Evolutionary conservation across 371 early-diverging fungal genomes (phyloP).

Genomic region (Nosema bombycis): DNA sequence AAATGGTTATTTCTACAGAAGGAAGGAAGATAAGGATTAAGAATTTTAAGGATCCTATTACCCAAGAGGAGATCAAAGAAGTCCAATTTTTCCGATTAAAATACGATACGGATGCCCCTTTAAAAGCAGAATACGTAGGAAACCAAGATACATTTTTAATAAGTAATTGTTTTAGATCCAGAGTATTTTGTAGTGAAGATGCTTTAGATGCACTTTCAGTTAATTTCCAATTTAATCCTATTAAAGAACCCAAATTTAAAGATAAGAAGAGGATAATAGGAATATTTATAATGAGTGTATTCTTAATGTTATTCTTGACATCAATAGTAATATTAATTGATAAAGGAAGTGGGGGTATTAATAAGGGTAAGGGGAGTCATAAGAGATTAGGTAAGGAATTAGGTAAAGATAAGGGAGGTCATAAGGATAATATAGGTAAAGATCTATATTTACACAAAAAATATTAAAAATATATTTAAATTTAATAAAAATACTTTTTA

Average conservation of each 20-base stretch:
- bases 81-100: constrained; percentile 64
- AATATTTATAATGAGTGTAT: constrained; percentile 39
- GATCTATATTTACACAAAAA: background rate
- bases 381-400: too few species aligned
- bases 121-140: constrained; percentile 63
- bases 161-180: constrained; percentile 63
- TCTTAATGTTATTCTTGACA: constrained; percentile 33
- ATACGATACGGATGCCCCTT: constrained; percentile 60
- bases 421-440: background rate
- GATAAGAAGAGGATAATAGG: constrained; percentile 42
- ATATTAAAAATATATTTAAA: background rate
- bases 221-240: constrained; percentile 64
- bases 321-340: constrained; percentile 35
- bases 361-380: background rate
- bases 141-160: constrained; percentile 64
- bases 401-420: background rate
- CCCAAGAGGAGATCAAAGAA: constrained; percentile 58
- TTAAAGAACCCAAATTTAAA: constrained; percentile 41
- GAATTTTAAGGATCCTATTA: constrained; percentile 64
- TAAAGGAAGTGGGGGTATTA: constrained; percentile 10
- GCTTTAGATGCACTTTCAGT: constrained; percentile 65
- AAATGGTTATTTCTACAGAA: constrained; percentile 66
- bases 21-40: constrained; percentile 64
- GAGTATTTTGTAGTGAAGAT: constrained; percentile 65
- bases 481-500: background rate